Conservation (phyloP, 106 monocot species). For the Acanthochlamys bracteata region DNA sequence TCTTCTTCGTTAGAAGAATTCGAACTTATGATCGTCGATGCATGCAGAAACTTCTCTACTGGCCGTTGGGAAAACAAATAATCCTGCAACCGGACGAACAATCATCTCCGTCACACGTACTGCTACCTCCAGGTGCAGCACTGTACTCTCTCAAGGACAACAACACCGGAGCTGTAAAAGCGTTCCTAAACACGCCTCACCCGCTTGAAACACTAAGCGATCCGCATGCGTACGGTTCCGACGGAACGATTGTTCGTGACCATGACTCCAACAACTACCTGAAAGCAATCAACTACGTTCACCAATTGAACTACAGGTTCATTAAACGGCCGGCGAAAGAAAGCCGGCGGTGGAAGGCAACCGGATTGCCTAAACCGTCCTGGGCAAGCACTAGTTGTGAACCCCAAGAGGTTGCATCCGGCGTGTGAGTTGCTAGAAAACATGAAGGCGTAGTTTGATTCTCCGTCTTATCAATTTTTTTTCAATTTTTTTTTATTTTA, state of each 20-base stretch:
- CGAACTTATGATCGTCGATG: too few species aligned
- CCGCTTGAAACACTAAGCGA: constrained; percentile 76
- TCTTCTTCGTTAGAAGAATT: too few species aligned
- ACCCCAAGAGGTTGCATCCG: background rate
- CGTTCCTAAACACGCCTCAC: constrained; percentile 81
- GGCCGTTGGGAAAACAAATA: constrained; percentile 53
- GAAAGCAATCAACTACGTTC: constrained; percentile 43
- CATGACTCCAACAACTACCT: constrained; percentile 80
- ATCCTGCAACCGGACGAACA: constrained; percentile 70
- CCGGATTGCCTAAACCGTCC: background rate
- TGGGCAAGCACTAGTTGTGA: background rate
- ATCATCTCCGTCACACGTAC: constrained; percentile 52
- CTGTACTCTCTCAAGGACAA: constrained; percentile 26
- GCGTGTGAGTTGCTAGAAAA: background rate
- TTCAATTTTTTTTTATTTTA: too few species aligned
- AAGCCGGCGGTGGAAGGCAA: background rate
- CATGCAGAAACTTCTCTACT: constrained; percentile 61
- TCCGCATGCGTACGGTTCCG: constrained; percentile 66
- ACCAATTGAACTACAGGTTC: constrained; percentile 4
- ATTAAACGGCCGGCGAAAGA: background rate
- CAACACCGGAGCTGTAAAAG: constrained; percentile 16
- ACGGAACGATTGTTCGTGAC: constrained; percentile 77
- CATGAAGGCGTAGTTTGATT: too few species aligned
- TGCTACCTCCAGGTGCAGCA: constrained; percentile 59
- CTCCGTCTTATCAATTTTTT: too few species aligned